Evolutionary conservation across 2,329 filamentous ascomycete species (phyloP).

Genomic region (Pyricularia pennisetigena): DNA sequence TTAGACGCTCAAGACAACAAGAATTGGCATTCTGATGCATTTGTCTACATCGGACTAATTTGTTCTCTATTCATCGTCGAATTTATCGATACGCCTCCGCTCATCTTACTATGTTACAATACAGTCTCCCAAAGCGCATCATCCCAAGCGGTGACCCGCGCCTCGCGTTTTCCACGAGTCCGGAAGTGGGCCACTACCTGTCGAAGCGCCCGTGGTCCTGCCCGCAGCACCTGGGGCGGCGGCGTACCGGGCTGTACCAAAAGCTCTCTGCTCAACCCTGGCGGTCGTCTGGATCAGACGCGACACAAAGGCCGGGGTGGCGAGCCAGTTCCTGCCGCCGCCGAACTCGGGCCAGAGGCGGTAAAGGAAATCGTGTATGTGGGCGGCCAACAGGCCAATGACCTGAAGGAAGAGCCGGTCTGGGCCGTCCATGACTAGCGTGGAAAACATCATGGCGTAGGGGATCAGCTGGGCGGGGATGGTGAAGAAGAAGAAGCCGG

Average conservation of each 20-base stretch:
- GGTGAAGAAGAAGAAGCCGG: slow-evolving; percentile 71
- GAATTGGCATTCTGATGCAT: too few species aligned
- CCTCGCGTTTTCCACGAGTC: slow-evolving; percentile 57
- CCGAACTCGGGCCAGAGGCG: slow-evolving; percentile 84
- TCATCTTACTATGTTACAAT: neutral
- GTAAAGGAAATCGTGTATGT: slow-evolving; percentile 83
- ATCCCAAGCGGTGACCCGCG: slow-evolving; percentile 50
- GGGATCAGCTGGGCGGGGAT: slow-evolving; percentile 78
- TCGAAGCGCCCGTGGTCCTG: slow-evolving; percentile 27
- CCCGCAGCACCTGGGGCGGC: slow-evolving; percentile 18
- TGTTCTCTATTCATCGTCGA: neutral
- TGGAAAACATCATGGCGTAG: slow-evolving; percentile 66
- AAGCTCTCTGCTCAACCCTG: slow-evolving; percentile 38
- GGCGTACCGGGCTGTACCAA: slow-evolving; percentile 45
- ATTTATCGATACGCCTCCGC: neutral
- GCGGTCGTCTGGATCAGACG: slow-evolving; percentile 47
- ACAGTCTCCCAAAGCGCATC: slow-evolving; percentile 13
- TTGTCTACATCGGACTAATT: neutral
- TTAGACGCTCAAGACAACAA: too few species aligned
- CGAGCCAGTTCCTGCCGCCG: slow-evolving; percentile 66
- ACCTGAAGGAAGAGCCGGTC: slow-evolving; percentile 51
- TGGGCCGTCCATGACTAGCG: slow-evolving; percentile 55
- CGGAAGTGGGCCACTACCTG: slow-evolving; percentile 40
- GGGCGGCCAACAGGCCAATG: slow-evolving; percentile 77
- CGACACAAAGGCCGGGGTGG: slow-evolving; percentile 63